These are phyloP conservation scores for Camelina laxa DNA, from an alignment of 345 rosid species.

Conservation along the genomic window DNA sequence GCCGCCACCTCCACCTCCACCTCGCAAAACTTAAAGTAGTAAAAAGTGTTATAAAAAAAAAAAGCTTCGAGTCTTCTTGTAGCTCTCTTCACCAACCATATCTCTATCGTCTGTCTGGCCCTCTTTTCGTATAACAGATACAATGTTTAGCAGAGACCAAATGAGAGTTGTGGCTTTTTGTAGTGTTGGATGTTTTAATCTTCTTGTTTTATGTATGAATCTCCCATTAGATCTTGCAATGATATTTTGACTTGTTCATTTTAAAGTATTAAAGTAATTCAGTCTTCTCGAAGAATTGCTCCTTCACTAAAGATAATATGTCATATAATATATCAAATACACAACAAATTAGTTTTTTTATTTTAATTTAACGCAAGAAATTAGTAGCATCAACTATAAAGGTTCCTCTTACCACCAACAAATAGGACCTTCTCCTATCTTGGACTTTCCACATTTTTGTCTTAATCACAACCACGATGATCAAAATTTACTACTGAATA, in stretches of 20 bases:
- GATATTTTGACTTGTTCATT: background rate
- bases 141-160: slow-evolving; percentile 24
- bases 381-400: no score
- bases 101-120: background rate
- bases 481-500: no score
- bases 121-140: slow-evolving; percentile 3
- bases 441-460: slow-evolving; percentile 48
- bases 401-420: background rate
- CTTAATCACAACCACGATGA: background rate
- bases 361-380: no score
- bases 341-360: background rate
- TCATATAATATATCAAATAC: background rate
- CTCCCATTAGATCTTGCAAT: background rate
- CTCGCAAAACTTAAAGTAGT: slow-evolving; percentile 54
- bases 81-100: background rate
- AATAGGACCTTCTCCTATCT: slow-evolving; percentile 41
- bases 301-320: background rate
- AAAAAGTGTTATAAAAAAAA: background rate
- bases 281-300: background rate
- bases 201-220: slow-evolving; percentile 11
- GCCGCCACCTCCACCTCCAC: slow-evolving; percentile 76
- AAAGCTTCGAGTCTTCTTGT: background rate
- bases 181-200: slow-evolving; percentile 29
- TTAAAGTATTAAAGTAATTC: background rate
- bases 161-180: slow-evolving; percentile 29